phyloP scores from a whole-genome alignment of 176 grass and related monocot species.

The bread wheat (Triticum aestivum) region IWGSC_CS_RefSeq_v2.1 NC_057814.1:452182973-452183472 shows the following conservation, averaged over 20 bases:
- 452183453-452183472: no score
- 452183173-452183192: constrained; percentile 41
- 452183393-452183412: neutral
- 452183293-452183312: neutral
- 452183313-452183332: neutral
- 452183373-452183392: neutral
- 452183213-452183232: neutral
- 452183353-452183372: neutral
- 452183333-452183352: constrained; percentile 14
- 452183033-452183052: constrained; percentile 2
- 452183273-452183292: constrained; percentile 48
- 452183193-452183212: constrained; percentile 40
- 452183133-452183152: constrained; percentile 22
- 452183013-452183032: constrained; percentile 6
- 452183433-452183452: no score
- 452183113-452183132: neutral
- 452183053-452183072: no score
- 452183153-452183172: neutral
- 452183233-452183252: neutral
- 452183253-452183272: constrained; percentile 11
- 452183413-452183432: no score
- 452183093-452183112: neutral
- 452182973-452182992: constrained; percentile 40
- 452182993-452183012: neutral
- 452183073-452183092: neutral